phyloP scores from a whole-genome alignment of 2,329 filamentous ascomycete genomes.

The Exophiala sideris region DNA sequence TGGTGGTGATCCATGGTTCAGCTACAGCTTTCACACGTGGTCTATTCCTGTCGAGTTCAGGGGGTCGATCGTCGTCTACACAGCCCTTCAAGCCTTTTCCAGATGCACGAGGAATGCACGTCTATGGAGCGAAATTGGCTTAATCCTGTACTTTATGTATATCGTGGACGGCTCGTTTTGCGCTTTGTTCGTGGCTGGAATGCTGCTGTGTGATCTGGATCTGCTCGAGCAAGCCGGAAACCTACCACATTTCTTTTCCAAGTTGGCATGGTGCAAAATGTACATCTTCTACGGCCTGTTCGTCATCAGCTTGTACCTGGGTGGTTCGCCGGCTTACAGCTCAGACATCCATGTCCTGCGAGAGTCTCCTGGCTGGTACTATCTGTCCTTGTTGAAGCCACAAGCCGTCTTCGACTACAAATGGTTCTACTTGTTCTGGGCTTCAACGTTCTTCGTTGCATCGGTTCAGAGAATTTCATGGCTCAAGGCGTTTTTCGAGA shows the following conservation, averaged over 20 bases:
- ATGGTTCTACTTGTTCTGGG: slow-evolving; percentile 66
- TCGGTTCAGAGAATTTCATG: slow-evolving; percentile 56
- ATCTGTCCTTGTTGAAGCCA: slow-evolving; percentile 48
- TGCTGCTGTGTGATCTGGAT: slow-evolving; percentile 62
- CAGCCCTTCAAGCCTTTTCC: slow-evolving; percentile 55
- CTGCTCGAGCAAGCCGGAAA: slow-evolving; percentile 49
- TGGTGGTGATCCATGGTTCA: slow-evolving; percentile 56
- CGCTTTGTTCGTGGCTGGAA: slow-evolving; percentile 59
- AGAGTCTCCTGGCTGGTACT: slow-evolving; percentile 23
- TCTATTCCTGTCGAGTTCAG: slow-evolving; percentile 62
- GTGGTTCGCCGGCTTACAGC: slow-evolving; percentile 57
- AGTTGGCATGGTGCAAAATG: slow-evolving; percentile 48
- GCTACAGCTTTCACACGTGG: slow-evolving; percentile 60
- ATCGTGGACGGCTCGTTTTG: slow-evolving; percentile 63
- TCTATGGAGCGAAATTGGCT: slow-evolving; percentile 50
- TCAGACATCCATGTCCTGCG: slow-evolving; percentile 35
- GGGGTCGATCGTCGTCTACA: slow-evolving; percentile 64
- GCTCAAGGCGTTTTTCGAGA: slow-evolving; percentile 49
- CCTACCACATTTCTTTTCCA: slow-evolving; percentile 50
- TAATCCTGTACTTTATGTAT: slow-evolving; percentile 66
- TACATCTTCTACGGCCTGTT: slow-evolving; percentile 55
- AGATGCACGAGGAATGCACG: slow-evolving; percentile 54
- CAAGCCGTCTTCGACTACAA: slow-evolving; percentile 65
- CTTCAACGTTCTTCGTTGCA: slow-evolving; percentile 55
- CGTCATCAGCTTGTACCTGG: slow-evolving; percentile 53